These are phyloP conservation scores for Eucalyptus sideroxylon DNA, from an alignment of 345 rosid species.

Conservation along the genomic window DNA sequence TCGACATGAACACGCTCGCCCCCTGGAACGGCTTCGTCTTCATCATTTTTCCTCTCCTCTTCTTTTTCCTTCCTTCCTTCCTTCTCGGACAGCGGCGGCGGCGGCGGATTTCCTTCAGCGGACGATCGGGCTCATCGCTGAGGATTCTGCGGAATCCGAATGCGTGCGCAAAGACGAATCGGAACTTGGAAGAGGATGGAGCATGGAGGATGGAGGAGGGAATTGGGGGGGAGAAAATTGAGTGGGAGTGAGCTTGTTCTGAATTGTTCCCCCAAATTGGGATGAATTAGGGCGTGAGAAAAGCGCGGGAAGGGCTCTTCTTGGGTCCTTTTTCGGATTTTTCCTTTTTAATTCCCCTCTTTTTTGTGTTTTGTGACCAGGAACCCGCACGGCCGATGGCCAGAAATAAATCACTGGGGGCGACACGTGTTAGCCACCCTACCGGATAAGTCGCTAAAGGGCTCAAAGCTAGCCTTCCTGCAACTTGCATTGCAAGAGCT, in stretches of 20 bases:
- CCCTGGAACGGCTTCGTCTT: constrained; percentile 59
- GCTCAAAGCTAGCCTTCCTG: too few relatives aligned
- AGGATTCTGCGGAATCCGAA: background rate
- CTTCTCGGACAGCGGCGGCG: background rate
- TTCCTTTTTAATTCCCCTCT: background rate
- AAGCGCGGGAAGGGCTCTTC: background rate
- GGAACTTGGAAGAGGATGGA: background rate
- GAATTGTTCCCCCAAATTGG: background rate
- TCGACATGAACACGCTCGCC: constrained; percentile 67
- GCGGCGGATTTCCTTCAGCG: background rate
- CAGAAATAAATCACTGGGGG: too few relatives aligned
- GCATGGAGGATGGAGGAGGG: background rate
- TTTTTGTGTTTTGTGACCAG: too few relatives aligned
- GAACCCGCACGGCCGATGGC: too few relatives aligned
- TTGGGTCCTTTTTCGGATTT: background rate
- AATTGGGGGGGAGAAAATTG: background rate
- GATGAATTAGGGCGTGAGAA: background rate
- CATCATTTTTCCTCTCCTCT: constrained; percentile 9
- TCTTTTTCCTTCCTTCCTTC: too few relatives aligned
- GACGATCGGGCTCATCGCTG: background rate
- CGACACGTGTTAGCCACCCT: too few relatives aligned
- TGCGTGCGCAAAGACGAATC: background rate
- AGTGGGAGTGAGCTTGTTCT: background rate
- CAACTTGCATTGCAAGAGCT: too few relatives aligned
- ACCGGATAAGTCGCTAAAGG: too few relatives aligned